phyloP scores from a whole-genome alignment of 495 filamentous ascomycete species.

The Parathielavia hyrcaniae region DNA sequence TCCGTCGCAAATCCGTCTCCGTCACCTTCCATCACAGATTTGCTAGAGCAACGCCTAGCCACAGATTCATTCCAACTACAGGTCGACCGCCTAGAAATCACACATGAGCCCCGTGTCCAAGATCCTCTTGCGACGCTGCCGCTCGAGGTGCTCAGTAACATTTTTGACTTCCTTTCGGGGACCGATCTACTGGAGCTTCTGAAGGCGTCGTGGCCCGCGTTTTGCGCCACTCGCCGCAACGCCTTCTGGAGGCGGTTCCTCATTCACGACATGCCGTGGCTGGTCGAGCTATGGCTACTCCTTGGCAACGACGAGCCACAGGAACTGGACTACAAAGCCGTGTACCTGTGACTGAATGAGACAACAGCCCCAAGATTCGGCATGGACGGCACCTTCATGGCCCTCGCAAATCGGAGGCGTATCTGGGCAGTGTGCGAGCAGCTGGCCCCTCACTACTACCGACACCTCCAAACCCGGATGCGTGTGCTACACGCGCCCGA shows the following conservation, averaged over 20 bases:
- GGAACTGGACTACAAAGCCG: background rate
- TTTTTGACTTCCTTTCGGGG: background rate
- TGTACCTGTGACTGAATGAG: slow-evolving; percentile 1
- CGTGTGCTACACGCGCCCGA: background rate
- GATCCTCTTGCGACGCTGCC: background rate
- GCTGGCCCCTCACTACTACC: background rate
- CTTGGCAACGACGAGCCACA: background rate
- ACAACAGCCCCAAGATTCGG: background rate
- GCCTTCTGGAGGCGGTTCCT: slow-evolving; percentile 3
- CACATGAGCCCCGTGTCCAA: background rate
- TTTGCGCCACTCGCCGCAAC: background rate
- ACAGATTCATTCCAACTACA: background rate
- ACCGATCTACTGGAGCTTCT: background rate
- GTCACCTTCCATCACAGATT: background rate
- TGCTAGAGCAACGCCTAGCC: background rate
- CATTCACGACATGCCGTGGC: slow-evolving; percentile 2
- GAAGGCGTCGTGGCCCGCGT: background rate
- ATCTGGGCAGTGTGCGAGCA: slow-evolving; percentile 6
- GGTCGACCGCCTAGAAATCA: background rate
- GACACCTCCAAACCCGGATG: too few species aligned
- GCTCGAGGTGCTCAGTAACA: background rate
- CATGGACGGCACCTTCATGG: background rate
- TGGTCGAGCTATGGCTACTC: background rate
- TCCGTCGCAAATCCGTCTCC: background rate
- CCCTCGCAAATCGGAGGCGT: slow-evolving; percentile 1